These are phyloP conservation scores for Chytriomyces sp. DNA, from an alignment of 192 early-diverging fungal genomes.

Conservation along the genomic window DNA sequence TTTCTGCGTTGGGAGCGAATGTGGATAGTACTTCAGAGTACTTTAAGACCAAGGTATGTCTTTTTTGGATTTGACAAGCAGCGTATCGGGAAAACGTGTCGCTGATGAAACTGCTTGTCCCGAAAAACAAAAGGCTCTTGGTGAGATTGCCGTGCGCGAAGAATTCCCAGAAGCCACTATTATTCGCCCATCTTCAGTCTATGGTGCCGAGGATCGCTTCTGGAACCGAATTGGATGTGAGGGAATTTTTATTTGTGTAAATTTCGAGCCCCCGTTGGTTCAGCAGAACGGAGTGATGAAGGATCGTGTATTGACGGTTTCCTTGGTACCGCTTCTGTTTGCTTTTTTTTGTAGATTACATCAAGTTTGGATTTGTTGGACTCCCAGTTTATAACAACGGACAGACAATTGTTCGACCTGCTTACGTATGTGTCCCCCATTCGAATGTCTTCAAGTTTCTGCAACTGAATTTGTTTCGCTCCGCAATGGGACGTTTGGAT, in stretches of 20 bases:
- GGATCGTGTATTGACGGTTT: no score
- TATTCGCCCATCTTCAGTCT: slow-evolving; percentile 87
- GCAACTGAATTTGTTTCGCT: background rate
- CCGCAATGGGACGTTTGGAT: slow-evolving; percentile 4
- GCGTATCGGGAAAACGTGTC: background rate
- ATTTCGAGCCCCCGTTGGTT: background rate
- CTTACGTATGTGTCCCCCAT: slow-evolving; percentile 57
- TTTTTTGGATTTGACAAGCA: background rate
- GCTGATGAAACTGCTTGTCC: background rate
- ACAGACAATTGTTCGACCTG: slow-evolving; percentile 70
- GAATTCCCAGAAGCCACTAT: slow-evolving; percentile 93
- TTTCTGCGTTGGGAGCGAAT: slow-evolving; percentile 84
- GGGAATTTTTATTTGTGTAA: slow-evolving; percentile 38
- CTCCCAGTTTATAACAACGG: slow-evolving; percentile 73
- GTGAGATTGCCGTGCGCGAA: slow-evolving; percentile 87
- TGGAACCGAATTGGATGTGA: slow-evolving; percentile 83
- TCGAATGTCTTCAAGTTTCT: background rate
- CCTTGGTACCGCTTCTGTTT: background rate
- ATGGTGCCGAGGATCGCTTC: slow-evolving; percentile 92
- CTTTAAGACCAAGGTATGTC: slow-evolving; percentile 82
- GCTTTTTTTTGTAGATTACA: slow-evolving; percentile 25
- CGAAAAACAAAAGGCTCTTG: slow-evolving; percentile 67
- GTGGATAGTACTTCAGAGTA: slow-evolving; percentile 76
- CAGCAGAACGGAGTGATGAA: no score
- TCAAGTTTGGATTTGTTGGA: slow-evolving; percentile 41